These are phyloP conservation scores for Coniophora puteana DNA, from an alignment of 1,284 basidiomycete species.

Conservation along the genomic window DNA sequence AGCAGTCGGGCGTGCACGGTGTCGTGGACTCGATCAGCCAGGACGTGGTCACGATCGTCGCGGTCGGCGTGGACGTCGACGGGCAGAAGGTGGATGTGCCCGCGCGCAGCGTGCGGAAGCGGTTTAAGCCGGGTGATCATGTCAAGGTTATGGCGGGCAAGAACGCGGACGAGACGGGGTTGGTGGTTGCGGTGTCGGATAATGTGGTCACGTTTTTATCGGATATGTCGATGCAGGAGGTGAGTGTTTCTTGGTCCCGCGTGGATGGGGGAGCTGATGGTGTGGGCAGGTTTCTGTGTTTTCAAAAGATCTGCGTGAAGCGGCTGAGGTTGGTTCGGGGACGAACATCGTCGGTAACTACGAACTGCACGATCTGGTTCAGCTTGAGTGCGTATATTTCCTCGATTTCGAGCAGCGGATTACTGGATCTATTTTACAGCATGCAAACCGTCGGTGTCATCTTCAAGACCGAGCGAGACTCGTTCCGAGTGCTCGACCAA, in stretches of 20 bases:
- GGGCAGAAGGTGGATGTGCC: constrained; percentile 86
- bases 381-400: constrained; percentile 78
- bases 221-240: constrained; percentile 96
- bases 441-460: constrained; percentile 94
- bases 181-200: constrained; percentile 89
- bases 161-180: constrained; percentile 93
- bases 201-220: constrained; percentile 95
- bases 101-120: constrained; percentile 87
- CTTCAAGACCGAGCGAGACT: constrained; percentile 94
- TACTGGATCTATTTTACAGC: constrained; percentile 40
- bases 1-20: constrained; percentile 92
- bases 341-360: constrained; percentile 91
- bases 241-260: constrained; percentile 22
- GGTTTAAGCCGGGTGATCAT: constrained; percentile 96
- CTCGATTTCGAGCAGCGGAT: constrained; percentile 7
- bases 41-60: constrained; percentile 85
- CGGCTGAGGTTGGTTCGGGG: constrained; percentile 91
- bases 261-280: constrained; percentile 2
- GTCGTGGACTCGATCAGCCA: constrained; percentile 86
- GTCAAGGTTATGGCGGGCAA: constrained; percentile 97
- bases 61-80: constrained; percentile 79
- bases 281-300: constrained; percentile 83
- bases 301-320: constrained; percentile 95
- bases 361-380: constrained; percentile 94
- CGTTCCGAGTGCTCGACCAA: constrained; percentile 95